These are phyloP conservation scores for Geotrichum reessii DNA, from an alignment of 1,139 yeast genomes.

Conservation along the genomic window DNA sequence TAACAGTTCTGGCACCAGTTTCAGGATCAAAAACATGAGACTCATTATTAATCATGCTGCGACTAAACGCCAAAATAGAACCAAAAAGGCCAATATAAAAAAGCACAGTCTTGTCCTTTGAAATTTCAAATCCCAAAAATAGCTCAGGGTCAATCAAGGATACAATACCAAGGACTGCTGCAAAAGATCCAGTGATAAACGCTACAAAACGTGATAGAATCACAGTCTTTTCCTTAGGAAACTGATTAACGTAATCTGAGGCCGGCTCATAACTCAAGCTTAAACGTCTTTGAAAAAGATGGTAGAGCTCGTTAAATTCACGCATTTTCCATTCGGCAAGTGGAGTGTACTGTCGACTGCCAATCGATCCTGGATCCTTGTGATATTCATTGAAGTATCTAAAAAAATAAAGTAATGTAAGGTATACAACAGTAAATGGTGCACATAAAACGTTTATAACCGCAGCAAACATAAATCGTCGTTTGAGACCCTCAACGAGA, in stretches of 20 bases:
- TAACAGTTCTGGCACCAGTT: conserved; percentile 66
- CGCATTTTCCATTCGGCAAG: conserved; percentile 92
- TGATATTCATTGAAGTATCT: conserved; percentile 89
- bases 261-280: conserved; percentile 77
- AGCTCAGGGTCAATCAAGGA: conserved; percentile 90
- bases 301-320: conserved; percentile 89
- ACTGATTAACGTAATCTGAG: conserved; percentile 76
- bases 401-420: conserved; percentile 76
- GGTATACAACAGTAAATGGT: conserved; percentile 80
- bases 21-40: conserved; percentile 84
- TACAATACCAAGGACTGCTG: conserved; percentile 76
- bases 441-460: conserved; percentile 72
- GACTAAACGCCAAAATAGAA: conserved; percentile 68
- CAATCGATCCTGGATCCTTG: conserved; percentile 76
- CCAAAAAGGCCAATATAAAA: conserved; percentile 88
- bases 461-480: conserved; percentile 84
- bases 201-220: conserved; percentile 60
- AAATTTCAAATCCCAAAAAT: conserved; percentile 82
- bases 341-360: conserved; percentile 88
- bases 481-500: conserved; percentile 62
- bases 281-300: conserved; percentile 72
- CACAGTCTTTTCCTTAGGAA: conserved; percentile 76
- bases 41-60: conserved; percentile 52
- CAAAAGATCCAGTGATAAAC: conserved; percentile 81
- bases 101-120: conserved; percentile 71